These are phyloP conservation scores for Mallotus japonicus DNA, from an alignment of 441 rosid genomes.

Conservation along the genomic window DNA sequence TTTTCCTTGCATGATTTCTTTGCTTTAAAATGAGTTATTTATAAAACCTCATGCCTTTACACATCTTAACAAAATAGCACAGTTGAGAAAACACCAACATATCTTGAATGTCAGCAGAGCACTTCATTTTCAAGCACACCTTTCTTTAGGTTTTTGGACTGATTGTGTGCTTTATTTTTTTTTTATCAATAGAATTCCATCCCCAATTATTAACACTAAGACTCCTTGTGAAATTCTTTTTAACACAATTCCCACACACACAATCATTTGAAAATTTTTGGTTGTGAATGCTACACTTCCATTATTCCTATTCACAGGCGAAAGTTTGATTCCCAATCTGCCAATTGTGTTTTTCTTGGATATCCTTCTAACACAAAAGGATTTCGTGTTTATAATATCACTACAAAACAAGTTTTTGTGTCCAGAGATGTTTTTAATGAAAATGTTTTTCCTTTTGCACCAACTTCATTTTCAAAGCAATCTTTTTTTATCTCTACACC, in stretches of 20 bases:
- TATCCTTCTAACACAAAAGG: background rate
- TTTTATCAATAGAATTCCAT: background rate
- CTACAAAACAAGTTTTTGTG: background rate
- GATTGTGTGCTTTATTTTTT: background rate
- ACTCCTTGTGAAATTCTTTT: background rate
- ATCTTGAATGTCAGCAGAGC: background rate
- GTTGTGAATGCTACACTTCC: background rate
- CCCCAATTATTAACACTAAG: background rate
- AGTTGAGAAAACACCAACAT: background rate
- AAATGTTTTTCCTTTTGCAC: background rate
- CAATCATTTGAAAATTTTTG: background rate
- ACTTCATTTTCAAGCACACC: background rate
- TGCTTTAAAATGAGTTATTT: too few relatives aligned
- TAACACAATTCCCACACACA: too few relatives aligned
- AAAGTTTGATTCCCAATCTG: background rate
- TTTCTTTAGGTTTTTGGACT: background rate
- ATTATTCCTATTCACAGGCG: background rate
- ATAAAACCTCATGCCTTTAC: background rate
- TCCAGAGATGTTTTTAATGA: background rate
- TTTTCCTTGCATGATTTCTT: too few relatives aligned
- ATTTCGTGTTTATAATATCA: background rate
- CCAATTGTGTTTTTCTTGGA: background rate
- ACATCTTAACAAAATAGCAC: background rate
- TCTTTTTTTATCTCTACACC: too few relatives aligned
- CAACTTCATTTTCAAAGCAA: too few relatives aligned